A percentile compares a stretch with the other conserved stretches of the same genome.
Evolutionary conservation across 495 filamentous ascomycete genomes (phyloP).

Genomic region (Penicillium fimorum): DNA sequence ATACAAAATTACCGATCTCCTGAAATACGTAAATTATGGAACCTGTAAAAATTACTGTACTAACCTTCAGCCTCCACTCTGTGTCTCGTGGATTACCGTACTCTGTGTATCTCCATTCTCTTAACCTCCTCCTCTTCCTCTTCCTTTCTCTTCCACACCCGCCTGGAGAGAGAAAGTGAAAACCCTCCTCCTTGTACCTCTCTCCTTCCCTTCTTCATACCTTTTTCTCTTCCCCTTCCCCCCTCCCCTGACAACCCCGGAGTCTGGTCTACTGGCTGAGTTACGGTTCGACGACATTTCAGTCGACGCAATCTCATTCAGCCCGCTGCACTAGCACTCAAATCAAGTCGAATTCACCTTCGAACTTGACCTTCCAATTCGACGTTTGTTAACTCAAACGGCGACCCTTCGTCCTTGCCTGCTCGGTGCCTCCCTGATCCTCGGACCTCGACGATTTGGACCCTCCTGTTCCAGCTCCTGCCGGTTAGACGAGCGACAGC

Average conservation of each 20-base stretch:
- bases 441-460: slow-evolving; percentile 35
- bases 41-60: slow-evolving; percentile 2
- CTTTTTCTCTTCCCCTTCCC: slow-evolving; percentile 54
- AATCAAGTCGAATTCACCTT: slow-evolving; percentile 50
- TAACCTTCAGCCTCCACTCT: slow-evolving; percentile 28
- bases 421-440: slow-evolving; percentile 38
- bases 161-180: slow-evolving; percentile 50
- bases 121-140: slow-evolving; percentile 35
- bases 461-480: slow-evolving; percentile 46
- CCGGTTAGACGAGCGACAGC: slow-evolving; percentile 48
- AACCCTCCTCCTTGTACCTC: slow-evolving; percentile 38
- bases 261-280: slow-evolving; percentile 36
- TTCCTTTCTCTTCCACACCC: slow-evolving; percentile 47
- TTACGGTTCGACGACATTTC: slow-evolving; percentile 23
- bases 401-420: slow-evolving; percentile 34
- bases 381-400: slow-evolving; percentile 54
- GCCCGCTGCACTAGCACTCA: slow-evolving; percentile 38
- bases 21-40: not conserved
- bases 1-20: slow-evolving; percentile 8
- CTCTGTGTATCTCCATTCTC: slow-evolving; percentile 32
- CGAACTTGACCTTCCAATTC: slow-evolving; percentile 41
- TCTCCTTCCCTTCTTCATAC: slow-evolving; percentile 37
- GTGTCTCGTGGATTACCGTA: slow-evolving; percentile 27
- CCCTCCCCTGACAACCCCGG: slow-evolving; percentile 51
- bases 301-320: slow-evolving; percentile 31